Conservation (phyloP, 225 moss, liverwort and hornwort genomes). For the Antitrichia curtipendula region DNA sequence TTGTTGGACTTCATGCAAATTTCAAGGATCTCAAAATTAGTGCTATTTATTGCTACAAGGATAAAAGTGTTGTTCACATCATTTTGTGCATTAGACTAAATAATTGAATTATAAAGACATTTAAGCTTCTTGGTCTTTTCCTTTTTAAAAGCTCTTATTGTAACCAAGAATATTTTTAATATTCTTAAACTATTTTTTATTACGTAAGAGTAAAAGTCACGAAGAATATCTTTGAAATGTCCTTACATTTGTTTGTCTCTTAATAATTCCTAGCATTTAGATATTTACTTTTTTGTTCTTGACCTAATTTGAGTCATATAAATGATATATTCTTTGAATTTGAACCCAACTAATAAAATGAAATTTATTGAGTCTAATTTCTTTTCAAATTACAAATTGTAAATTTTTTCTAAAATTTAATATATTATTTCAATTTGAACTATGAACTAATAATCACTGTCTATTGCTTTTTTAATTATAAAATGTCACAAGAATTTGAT, state of each 20-base stretch:
- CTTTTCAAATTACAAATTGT: background rate
- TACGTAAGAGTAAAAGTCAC: background rate
- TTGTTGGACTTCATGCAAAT: background rate
- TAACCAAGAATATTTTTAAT: background rate
- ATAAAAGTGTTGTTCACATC: background rate
- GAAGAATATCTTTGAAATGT: rapidly evolving
- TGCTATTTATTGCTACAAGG: background rate
- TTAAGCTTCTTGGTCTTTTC: background rate
- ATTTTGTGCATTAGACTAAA: background rate
- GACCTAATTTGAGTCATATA: background rate
- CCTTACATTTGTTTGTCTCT: rapidly evolving
- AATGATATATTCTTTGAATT: background rate
- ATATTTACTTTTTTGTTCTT: background rate
- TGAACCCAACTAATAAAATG: background rate
- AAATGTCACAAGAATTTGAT: rapidly evolving
- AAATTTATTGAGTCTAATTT: background rate
- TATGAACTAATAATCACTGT: rapidly evolving
- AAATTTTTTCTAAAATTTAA: rapidly evolving
- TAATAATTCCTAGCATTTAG: background rate
- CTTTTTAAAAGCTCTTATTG: background rate
- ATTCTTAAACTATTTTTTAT: background rate
- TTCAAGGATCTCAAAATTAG: background rate
- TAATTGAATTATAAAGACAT: background rate
- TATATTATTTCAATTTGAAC: background rate
- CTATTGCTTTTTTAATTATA: background rate